Base-by-base conservation (phyloP, 2,329 filamentous ascomycete genomes). In the Xylariomycetidae sp. region DNA sequence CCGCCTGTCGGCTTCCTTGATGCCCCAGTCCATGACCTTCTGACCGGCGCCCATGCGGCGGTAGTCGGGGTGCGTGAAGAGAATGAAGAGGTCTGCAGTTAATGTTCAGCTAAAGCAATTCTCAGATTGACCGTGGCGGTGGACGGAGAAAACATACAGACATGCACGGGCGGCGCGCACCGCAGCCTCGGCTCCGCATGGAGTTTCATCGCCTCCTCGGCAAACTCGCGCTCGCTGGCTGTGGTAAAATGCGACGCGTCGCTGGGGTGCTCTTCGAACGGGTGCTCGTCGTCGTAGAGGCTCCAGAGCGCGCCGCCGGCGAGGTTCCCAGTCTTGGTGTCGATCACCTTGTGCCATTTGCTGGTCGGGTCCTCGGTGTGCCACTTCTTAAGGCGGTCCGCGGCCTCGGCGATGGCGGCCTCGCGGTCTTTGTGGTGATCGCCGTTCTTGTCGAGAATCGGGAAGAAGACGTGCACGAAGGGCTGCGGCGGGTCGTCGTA, bases 171-270 rank as follows among this genome's bases (percentile, higher is more conserved):
- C 27, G 41, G 50, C 3, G 26, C 50, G 2, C 22, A 27, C 2
- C 15, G 30, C 17, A 32, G 15, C 24, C 47, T 39, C 6, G 48
- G 49, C 9, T 8, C 10, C 3, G 2, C 17, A 16, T 46, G 35
- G 1, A 25, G 33, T 9, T 29, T 20, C 1, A 50, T 16, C 1
- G 29, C 32, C 20, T 49, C 15, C 29, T 50, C 49, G 2, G 28
- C 48, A 13, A 45, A 52, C 0, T 12, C 10, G 7, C 48, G 50
- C 6, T 48, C 43, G 4, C 45, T 32, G 13, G 46, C 50, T 26
- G 57, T 43, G 0, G 57, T 57, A 23, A 53, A 56, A 56, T 56
- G 60, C 4, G 47, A 47, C 2, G 49, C 52, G 19, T 50, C 39
- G n/a, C 35, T 6, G 3, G 29, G 18, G 1, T 38, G 12, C 4